These are phyloP conservation scores for Babesia sp. DNA, from an alignment of 169 alveolate species.

Conservation along the genomic window DNA sequence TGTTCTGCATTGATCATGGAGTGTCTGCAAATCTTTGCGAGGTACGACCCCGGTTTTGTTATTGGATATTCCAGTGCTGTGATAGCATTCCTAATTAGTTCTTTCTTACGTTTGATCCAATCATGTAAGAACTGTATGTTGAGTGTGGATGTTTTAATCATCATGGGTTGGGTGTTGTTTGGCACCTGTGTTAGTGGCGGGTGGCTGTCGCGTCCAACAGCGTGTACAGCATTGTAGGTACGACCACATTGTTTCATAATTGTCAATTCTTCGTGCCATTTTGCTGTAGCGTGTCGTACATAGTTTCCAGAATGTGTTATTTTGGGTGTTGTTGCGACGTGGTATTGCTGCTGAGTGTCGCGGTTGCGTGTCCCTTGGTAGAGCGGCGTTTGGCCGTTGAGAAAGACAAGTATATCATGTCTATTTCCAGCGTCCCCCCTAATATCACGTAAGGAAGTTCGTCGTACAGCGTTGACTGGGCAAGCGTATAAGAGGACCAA, in stretches of 20 bases:
- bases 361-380: no score
- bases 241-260: background rate
- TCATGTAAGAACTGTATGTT: background rate
- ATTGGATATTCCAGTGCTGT: background rate
- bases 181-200: background rate
- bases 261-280: background rate
- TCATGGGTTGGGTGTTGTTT: background rate
- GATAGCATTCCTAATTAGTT: background rate
- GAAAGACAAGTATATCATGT: background rate
- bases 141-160: background rate
- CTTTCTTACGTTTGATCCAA: background rate
- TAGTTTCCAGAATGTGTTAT: no score
- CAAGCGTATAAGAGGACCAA: background rate
- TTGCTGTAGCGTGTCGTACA: background rate
- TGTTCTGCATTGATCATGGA: slow-evolving; percentile 7
- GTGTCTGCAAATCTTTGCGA: background rate
- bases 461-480: background rate
- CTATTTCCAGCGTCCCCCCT: background rate
- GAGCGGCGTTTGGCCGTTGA: background rate
- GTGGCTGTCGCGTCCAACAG: background rate
- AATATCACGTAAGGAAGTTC: background rate
- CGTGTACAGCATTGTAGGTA: background rate
- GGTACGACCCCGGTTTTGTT: slow-evolving; percentile 3
- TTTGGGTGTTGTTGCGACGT: no score
- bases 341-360: no score